These are phyloP conservation scores for Caryopteris hybrid DNA, from an alignment of 305 asterid genomes.

Conservation along the genomic window DNA sequence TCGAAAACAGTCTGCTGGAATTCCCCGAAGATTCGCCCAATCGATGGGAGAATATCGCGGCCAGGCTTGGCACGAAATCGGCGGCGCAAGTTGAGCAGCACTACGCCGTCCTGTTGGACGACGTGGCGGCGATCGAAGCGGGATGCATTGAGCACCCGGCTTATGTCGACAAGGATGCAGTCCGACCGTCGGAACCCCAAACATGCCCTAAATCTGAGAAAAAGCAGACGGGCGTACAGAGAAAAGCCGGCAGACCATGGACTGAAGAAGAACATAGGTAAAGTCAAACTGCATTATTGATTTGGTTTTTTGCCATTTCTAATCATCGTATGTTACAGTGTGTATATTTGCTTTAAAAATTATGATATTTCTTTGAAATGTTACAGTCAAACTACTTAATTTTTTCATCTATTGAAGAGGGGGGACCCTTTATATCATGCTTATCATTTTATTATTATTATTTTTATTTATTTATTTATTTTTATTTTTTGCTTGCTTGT, in stretches of 20 bases:
- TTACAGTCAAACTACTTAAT: neutral
- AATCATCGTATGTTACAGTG: neutral
- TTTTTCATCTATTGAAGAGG: neutral
- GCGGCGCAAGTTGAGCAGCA: conserved; percentile 35
- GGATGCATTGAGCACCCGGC: conserved; percentile 34
- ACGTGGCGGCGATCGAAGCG: conserved; percentile 37
- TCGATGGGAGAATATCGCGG: conserved; percentile 42
- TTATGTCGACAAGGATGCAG: conserved; percentile 11
- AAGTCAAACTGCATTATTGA: neutral
- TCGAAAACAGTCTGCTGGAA: conserved; percentile 29
- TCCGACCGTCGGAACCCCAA: conserved; percentile 18
- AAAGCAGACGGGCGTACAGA: conserved; percentile 19
- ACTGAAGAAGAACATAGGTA: conserved; percentile 51
- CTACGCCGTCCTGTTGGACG: conserved; percentile 32
- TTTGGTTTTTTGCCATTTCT: neutral
- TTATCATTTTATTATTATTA: neutral
- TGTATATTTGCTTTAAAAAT: neutral
- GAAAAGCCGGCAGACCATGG: conserved; percentile 46
- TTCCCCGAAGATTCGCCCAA: conserved; percentile 21
- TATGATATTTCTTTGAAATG: neutral
- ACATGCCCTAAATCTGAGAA: conserved; percentile 23
- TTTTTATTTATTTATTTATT: too few species aligned
- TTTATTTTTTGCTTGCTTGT: too few species aligned
- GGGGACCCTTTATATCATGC: neutral
- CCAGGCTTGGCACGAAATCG: conserved; percentile 31